A percentile compares a stretch with the other conserved stretches of the same genome.
These are phyloP conservation scores for Botryotinia globosa DNA, from an alignment of 2,329 filamentous ascomycete genomes.

Conservation along the genomic window DNA sequence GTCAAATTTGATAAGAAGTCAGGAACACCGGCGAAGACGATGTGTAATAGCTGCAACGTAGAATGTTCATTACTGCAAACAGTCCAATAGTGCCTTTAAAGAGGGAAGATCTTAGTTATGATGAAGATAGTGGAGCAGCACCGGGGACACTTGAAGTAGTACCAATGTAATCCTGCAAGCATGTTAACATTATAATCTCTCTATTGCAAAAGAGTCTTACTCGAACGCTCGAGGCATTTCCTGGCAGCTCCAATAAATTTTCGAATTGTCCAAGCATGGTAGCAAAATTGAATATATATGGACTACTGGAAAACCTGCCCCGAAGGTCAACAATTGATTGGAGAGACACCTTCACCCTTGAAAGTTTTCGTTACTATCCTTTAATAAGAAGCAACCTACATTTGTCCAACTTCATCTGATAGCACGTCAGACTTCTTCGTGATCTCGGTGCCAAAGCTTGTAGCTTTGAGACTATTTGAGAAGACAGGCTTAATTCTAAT, in stretches of 20 bases:
- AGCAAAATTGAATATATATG: conserved; percentile 14
- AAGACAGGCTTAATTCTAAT: conserved; percentile 10
- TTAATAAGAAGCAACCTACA: background rate
- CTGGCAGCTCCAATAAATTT: conserved; percentile 13
- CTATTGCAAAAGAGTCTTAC: background rate
- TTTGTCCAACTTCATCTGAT: conserved; percentile 15
- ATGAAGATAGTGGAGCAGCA: background rate
- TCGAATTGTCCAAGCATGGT: conserved; percentile 11
- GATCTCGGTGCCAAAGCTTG: conserved; percentile 2
- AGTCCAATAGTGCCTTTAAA: background rate
- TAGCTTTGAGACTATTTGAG: background rate
- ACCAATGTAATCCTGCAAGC: conserved; percentile 5
- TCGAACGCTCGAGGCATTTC: background rate
- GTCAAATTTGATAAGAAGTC: background rate
- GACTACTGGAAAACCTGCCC: conserved; percentile 7
- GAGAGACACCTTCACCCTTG: background rate
- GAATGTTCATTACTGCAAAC: background rate
- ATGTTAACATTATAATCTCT: background rate
- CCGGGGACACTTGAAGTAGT: background rate
- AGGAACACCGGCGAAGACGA: background rate
- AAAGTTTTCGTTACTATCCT: background rate
- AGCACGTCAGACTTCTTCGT: background rate
- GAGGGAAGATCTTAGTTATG: background rate
- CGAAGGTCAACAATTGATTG: background rate
- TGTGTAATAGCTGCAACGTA: background rate